Evolutionary conservation across 1,139 yeast genomes (phyloP).

Genomic region (Nakaseomyces glabratus): DNA sequence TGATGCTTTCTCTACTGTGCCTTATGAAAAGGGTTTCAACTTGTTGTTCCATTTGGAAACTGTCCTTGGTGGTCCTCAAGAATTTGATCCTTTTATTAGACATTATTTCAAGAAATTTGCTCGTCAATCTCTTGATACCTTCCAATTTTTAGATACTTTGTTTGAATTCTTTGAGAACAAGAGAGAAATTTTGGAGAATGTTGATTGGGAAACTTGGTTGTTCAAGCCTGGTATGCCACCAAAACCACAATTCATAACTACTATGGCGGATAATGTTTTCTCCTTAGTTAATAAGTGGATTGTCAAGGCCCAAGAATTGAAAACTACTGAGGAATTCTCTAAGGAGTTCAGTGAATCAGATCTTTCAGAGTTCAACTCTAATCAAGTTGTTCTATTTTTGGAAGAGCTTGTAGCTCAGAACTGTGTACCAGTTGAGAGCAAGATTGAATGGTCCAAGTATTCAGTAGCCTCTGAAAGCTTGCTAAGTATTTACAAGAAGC

Average conservation of each 20-base stretch:
- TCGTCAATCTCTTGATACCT: slow-evolving; percentile 67
- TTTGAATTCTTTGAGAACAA: slow-evolving; percentile 44
- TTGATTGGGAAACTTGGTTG: slow-evolving; percentile 84
- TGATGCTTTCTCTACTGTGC: slow-evolving; percentile 79
- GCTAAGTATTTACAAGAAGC: slow-evolving; percentile 26
- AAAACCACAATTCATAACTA: slow-evolving; percentile 69
- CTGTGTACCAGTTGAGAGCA: slow-evolving; percentile 12
- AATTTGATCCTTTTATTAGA: slow-evolving; percentile 72
- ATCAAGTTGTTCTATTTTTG: slow-evolving; percentile 70
- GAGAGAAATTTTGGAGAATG: slow-evolving; percentile 41
- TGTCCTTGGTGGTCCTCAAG: slow-evolving; percentile 48
- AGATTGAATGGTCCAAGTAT: slow-evolving; percentile 27
- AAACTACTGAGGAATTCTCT: slow-evolving; percentile 27
- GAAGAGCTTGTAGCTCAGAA: slow-evolving; percentile 47
- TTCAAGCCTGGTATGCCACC: slow-evolving; percentile 82
- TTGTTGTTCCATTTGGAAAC: slow-evolving; percentile 66
- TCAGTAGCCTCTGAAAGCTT: slow-evolving; percentile 27
- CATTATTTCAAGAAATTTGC: slow-evolving; percentile 64
- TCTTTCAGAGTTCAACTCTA: slow-evolving; percentile 51
- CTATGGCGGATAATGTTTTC: slow-evolving; percentile 66
- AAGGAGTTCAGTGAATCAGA: slow-evolving; percentile 33
- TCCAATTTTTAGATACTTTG: slow-evolving; percentile 67
- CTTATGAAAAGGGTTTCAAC: slow-evolving; percentile 86
- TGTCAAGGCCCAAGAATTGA: slow-evolving; percentile 25
- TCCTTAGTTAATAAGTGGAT: slow-evolving; percentile 59